Evolutionary conservation across 1,284 basidiomycete genomes (phyloP), one percentile per base, ranked within the genome.

Genomic region (Ustilago lituana): DNA sequence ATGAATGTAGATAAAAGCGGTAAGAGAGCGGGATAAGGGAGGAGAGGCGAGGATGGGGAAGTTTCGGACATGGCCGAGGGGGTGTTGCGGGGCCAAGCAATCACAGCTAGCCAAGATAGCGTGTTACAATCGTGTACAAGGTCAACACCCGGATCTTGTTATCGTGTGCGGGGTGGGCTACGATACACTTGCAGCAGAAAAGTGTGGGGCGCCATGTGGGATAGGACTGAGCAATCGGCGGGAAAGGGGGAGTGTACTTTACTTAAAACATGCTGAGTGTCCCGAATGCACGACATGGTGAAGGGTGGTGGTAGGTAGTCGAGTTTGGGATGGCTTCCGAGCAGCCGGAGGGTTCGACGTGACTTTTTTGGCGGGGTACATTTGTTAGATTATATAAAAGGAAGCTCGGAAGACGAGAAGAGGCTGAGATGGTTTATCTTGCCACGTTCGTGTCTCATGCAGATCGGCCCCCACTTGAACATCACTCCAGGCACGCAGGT

Each of bases 131-230:
- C 29, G n/a, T 5, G n/a, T 2, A 23, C 23, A 36, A 33, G 7
- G 9, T 11, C 39, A n/a, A 59, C 62, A 65, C 62, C 62, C 56
- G 56, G 56, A 59, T 33, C 43, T 45, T 33, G 45, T 39, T 48
- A 49, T 47, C 49, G n/a, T 24, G 5, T 14, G 14, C 8, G 23
- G 0, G 2, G 11, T 17, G 19, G 20, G 40, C 41, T 27, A 33
- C 43, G 43, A 23, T 15, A 27, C 9, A 24, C 29, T 3, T 48
- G 46, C 23, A 22, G n/a, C n/a, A n/a, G n/a, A 35, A 37, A 39
- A 68, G 45, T 62, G 65, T 27, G 65, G 65, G 59, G 59, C 55
- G 59, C 65, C 65, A 62, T 59, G 59, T 63, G 54, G 53, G 33
- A 48, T 14, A 29, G 39, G 20, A n/a, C n/a, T n/a, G n/a, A n/a